A percentile compares a stretch with the other conserved stretches of the same genome.
These are phyloP conservation scores for Verbena officinalis DNA, from an alignment of 257 asterid genomes.

Conservation along the genomic window DNA sequence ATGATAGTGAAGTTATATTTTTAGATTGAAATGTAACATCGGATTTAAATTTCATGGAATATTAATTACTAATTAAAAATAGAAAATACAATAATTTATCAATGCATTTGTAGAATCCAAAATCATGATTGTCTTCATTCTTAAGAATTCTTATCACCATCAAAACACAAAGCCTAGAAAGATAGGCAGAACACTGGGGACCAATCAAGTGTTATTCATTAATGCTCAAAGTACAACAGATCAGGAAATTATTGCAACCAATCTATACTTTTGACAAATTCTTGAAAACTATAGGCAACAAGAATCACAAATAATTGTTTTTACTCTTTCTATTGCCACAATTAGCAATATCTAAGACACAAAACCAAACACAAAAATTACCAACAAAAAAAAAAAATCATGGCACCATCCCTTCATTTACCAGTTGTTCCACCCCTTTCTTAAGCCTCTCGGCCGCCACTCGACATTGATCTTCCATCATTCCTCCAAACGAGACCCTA, in stretches of 20 bases:
- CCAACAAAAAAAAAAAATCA: constrained; percentile 31
- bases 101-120: too few species aligned
- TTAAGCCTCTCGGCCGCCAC: constrained; percentile 75
- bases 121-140: too few species aligned
- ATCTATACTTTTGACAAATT: constrained; percentile 11
- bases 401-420: constrained; percentile 68
- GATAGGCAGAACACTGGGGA: neutral
- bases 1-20: neutral
- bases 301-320: constrained; percentile 10
- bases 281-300: constrained; percentile 12
- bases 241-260: neutral
- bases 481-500: constrained; percentile 85
- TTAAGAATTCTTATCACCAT: too few species aligned
- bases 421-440: constrained; percentile 74
- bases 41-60: too few species aligned
- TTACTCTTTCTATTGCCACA: constrained; percentile 22
- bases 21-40: too few species aligned
- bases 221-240: neutral
- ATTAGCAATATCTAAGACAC: constrained; percentile 13
- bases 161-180: too few species aligned
- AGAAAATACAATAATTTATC: too few species aligned
- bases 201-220: neutral
- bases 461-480: constrained; percentile 63
- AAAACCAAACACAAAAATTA: neutral
- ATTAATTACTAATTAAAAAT: too few species aligned